Evolutionary conservation across 257 asterid species (phyloP), one percentile per base, ranked within the genome.

Genomic region (Datura wrightii): DNA sequence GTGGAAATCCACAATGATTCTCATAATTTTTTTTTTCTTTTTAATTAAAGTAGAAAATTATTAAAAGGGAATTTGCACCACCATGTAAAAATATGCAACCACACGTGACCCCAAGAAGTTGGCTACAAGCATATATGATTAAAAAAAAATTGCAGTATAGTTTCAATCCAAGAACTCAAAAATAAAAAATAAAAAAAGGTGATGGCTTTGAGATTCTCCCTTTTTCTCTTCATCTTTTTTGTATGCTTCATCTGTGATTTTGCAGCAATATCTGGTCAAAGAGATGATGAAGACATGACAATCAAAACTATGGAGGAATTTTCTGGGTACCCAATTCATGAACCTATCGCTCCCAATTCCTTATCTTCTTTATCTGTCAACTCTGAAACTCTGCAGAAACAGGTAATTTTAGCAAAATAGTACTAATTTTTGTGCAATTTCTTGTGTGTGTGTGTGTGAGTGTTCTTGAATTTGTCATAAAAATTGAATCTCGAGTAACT

Each of bases 251-350:
- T 88, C 80, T 82, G 50, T 44, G 46, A 70, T 37, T 83, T 84
- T 71, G 84, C 63, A 19, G 86, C 80, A 78, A 86, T 89, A 82
- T 84, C 79, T 72, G 89, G 92, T 78, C 83, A 87, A 54, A 86
- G 56, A 13, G 66, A 89, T 90, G 93, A 79, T 65, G 69, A 87
- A 79, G 94, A 87, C 81, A 85, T 89, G 18, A 88, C 90, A 4
- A 86, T 70, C 85, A 91, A 85, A 90, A 95, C 92, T 79, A 93
- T 93, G 97, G 97, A 93, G 89, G 93, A 90, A n/a, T 95, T 95
- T 88, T 95, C 97, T n/a, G 98, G 98, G 82, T 92, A 92, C 86
- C 92, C 89, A 83, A 87, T 92, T 88, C 93, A 88, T 55, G 97
- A 93, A 87, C 91, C 94, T 46, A 84, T 52, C 4, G 83, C 85